phyloP scores from a whole-genome alignment of 2,329 filamentous ascomycete genomes.

The Teratosphaeria destructans region DNA sequence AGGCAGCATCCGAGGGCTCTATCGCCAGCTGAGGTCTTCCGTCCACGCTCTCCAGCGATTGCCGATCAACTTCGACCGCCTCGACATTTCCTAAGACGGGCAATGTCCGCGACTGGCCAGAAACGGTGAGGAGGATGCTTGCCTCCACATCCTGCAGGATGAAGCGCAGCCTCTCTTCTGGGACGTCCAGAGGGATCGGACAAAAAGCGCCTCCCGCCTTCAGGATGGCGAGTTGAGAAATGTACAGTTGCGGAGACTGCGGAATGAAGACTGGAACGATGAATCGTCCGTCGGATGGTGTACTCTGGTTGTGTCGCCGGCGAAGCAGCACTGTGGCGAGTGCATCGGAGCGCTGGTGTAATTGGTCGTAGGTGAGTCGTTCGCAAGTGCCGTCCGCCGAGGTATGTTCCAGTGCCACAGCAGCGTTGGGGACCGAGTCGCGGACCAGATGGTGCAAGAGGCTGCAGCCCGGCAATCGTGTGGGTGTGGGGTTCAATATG shows the following conservation, averaged over 20 bases:
- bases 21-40: conserved; percentile 4
- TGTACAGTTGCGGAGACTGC: conserved; percentile 68
- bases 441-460: conserved; percentile 52
- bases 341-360: conserved; percentile 48
- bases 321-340: conserved; percentile 45
- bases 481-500: conserved; percentile 3
- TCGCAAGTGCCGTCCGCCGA: conserved; percentile 36
- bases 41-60: conserved; percentile 29
- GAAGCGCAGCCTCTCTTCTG: conserved; percentile 65
- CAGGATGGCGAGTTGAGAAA: conserved; percentile 64
- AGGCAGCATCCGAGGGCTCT: conserved; percentile 47
- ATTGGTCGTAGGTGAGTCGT: conserved; percentile 49
- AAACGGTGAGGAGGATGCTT: conserved; percentile 54
- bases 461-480: not conserved
- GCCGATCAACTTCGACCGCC: conserved; percentile 29
- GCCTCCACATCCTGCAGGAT: conserved; percentile 70
- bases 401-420: conserved; percentile 55
- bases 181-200: conserved; percentile 68
- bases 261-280: conserved; percentile 68
- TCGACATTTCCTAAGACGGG: conserved; percentile 25
- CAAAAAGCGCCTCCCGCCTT: conserved; percentile 80
- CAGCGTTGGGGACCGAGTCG: conserved; percentile 21
- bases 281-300: conserved; percentile 17
- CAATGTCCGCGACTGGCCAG: conserved; percentile 34
- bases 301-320: not conserved